Base-by-base conservation (phyloP, 169 alveolate genomes). In the Plasmodium blacklocki region DNA sequence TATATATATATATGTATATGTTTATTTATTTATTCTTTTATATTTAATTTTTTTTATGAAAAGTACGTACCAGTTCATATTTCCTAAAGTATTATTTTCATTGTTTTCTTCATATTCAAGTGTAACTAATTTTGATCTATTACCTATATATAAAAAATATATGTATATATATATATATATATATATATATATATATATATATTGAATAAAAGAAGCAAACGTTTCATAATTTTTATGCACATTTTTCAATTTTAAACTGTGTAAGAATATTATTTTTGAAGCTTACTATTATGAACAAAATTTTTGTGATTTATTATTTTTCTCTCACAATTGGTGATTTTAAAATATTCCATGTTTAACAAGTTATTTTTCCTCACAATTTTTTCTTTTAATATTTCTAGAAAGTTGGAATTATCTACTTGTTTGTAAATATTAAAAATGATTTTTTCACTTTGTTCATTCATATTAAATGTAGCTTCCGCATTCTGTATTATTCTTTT, bases 401-500 rank as follows among this genome's bases (percentile, higher is more conserved):
- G 15, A 73, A 23, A 29, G 54, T 73, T 54, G 11, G 21, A 52
- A 54, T 52, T 67, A 32, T 56, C 29, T 45, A 73, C 52, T 23
- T 73, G 54, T 32, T 73, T 73, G n/a, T 7, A 19, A 39, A 73
- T 56, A 56, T 50, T 54, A 11, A 73, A 73, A 12, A 73, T 56
- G 2, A 73, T 73, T 73, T 73, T 26, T 56, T 73, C 70, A 56
- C 15, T 54, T 32, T 73, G 32, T 12, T 39, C 70, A 54, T 73
- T 73, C n/a, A 54, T 73, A 15, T 39, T 56, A 56, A 54, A 21
- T 54, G 18, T 19, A 4, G 62, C 62, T n/a, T 18, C 7, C 0
- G 62, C 43, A 26, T 56, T 73, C 9, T 73, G 56, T 54, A 73
- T 73, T 29, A 29, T 54, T 73, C 56, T 73, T 52, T 73, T 73